Conservation (phyloP, 352 stramenopile species). For the Phytopythium mirpurense region DNA sequence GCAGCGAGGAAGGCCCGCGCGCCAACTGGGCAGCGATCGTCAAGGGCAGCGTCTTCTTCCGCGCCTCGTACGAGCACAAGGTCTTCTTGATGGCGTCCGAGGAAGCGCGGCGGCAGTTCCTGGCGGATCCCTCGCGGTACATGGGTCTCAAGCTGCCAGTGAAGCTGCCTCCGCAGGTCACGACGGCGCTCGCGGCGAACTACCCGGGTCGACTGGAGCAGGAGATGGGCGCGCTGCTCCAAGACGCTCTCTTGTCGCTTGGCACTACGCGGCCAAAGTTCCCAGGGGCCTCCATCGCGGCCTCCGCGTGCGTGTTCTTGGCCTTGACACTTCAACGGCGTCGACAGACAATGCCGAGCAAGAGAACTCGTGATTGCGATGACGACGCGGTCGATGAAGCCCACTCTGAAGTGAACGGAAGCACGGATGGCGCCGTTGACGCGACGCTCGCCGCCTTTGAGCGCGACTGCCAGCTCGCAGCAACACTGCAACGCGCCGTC, state of each 20-base stretch:
- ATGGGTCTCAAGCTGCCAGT: conserved; percentile 40
- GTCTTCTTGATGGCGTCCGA: conserved; percentile 63
- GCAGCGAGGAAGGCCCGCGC: conserved; percentile 10
- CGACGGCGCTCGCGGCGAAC: conserved; percentile 28
- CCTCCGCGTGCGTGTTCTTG: conserved; percentile 52
- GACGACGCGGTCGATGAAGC: neutral
- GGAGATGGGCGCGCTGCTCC: conserved; percentile 47
- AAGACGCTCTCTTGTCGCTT: conserved; percentile 51
- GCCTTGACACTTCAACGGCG: conserved; percentile 32
- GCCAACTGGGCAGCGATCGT: conserved; percentile 39
- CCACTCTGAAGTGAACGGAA: neutral
- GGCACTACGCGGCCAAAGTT: conserved; percentile 61
- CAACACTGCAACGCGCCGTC: conserved; percentile 31
- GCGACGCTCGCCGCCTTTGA: conserved; percentile 32
- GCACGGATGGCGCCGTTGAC: conserved; percentile 17
- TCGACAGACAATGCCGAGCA: neutral
- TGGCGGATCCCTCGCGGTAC: conserved; percentile 37
- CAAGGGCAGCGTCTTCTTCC: conserved; percentile 56
- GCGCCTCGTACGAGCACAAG: conserved; percentile 47
- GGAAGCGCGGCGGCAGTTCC: conserved; percentile 35
- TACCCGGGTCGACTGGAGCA: conserved; percentile 60
- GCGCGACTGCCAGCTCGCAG: conserved; percentile 45
- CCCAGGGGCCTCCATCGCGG: conserved; percentile 20
- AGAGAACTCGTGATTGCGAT: neutral
- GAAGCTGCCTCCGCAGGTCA: conserved; percentile 58